Percentiles rank a stretch among this genome's conserved stretches.
Evolutionary conservation across 2,329 filamentous ascomycete species (phyloP).

Genomic region (Penicillium sclerotiorum): DNA sequence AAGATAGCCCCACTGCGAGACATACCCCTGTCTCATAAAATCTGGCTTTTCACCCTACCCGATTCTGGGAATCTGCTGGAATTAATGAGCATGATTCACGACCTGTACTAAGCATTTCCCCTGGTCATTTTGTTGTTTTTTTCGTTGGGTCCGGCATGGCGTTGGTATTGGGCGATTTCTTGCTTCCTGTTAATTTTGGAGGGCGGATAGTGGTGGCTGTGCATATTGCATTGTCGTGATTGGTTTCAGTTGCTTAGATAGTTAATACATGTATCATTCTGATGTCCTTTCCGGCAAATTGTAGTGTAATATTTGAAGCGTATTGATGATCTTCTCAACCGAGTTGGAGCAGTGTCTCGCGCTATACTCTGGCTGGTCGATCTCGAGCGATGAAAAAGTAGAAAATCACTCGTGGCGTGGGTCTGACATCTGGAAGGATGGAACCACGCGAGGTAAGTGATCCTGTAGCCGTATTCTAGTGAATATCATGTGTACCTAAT

Average conservation of each 20-base stretch:
- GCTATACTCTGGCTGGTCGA: too few species aligned
- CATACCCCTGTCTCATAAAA: slow-evolving; percentile 10
- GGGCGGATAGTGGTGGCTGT: background rate
- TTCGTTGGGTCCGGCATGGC: background rate
- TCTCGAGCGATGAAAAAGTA: too few species aligned
- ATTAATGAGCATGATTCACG: slow-evolving; percentile 25
- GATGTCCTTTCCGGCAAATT: background rate
- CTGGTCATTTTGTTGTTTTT: background rate
- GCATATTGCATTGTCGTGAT: background rate
- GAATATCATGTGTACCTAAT: too few species aligned
- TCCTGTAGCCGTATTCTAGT: too few species aligned
- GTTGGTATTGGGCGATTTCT: background rate
- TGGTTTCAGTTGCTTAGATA: background rate
- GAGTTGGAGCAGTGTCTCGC: too few species aligned
- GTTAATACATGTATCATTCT: background rate
- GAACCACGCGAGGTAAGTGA: too few species aligned
- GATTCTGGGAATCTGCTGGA: background rate
- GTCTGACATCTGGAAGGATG: too few species aligned
- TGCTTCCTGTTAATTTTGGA: background rate
- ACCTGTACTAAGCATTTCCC: slow-evolving; percentile 23
- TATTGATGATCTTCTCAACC: too few species aligned
- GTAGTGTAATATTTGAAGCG: background rate
- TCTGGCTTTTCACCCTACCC: too few species aligned
- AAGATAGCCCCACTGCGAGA: slow-evolving; percentile 1
- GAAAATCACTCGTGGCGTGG: too few species aligned